These are phyloP conservation scores for Tetraselmis chui DNA, from an alignment of 139 green algal genomes.

Conservation along the genomic window DNA sequence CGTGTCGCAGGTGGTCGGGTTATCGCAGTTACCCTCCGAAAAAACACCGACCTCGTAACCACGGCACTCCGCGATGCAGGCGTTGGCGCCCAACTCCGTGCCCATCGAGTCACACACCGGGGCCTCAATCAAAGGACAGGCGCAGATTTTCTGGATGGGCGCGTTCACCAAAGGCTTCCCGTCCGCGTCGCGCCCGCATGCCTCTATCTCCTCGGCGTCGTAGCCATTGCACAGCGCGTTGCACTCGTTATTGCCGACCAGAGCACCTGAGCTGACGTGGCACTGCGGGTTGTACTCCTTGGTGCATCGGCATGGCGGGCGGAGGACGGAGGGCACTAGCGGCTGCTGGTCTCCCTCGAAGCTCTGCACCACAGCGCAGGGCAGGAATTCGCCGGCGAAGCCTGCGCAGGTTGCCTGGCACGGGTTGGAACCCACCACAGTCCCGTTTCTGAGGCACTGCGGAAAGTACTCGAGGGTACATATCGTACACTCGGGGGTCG, in stretches of 20 bases:
- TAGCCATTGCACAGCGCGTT: neutral
- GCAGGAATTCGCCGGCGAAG: neutral
- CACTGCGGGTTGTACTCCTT: neutral
- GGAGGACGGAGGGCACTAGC: neutral
- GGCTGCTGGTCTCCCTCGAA: neutral
- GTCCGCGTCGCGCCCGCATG: neutral
- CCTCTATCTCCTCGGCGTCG: neutral
- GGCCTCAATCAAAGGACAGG: neutral
- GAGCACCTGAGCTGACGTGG: neutral
- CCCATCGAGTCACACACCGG: neutral
- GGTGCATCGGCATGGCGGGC: neutral
- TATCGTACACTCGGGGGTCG: neutral
- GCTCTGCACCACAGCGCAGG: neutral
- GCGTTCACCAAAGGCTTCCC: neutral
- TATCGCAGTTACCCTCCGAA: neutral
- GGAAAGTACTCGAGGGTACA: neutral
- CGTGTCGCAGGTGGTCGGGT: neutral
- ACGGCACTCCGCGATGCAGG: neutral
- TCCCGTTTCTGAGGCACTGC: neutral
- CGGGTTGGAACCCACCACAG: neutral
- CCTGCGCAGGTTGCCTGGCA: neutral
- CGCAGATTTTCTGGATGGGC: neutral
- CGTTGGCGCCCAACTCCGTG: neutral
- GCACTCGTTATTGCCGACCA: neutral
- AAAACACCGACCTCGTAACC: neutral